Conservation (phyloP, 305 asterid species). For the Coffea humblotiana region DNA sequence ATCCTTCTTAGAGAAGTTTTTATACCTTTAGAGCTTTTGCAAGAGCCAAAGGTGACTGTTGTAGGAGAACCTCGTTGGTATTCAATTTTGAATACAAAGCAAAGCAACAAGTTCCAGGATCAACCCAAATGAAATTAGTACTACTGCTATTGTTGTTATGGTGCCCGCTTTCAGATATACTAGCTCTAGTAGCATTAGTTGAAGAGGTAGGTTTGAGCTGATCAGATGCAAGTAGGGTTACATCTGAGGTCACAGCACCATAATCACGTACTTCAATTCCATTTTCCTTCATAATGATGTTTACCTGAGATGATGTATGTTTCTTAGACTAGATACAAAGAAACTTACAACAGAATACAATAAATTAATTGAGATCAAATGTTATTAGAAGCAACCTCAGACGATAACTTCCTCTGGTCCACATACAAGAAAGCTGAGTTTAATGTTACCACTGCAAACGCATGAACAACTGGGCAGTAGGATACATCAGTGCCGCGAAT, state of each 20-base stretch:
- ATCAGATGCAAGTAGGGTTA: slow-evolving; percentile 65
- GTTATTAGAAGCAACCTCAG: slow-evolving; percentile 61
- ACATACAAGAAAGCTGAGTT: slow-evolving; percentile 79
- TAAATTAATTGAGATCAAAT: neutral
- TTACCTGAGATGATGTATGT: slow-evolving; percentile 44
- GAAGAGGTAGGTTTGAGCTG: slow-evolving; percentile 49
- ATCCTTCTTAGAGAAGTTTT: slow-evolving; percentile 6
- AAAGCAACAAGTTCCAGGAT: slow-evolving; percentile 76
- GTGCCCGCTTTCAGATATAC: slow-evolving; percentile 11
- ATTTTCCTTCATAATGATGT: slow-evolving; percentile 60
- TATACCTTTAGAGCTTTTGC: slow-evolving; percentile 90
- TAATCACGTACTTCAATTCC: slow-evolving; percentile 75
- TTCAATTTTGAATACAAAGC: slow-evolving; percentile 79
- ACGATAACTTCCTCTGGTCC: slow-evolving; percentile 69
- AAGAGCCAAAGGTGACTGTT: slow-evolving; percentile 84
- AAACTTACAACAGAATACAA: neutral
- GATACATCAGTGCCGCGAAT: slow-evolving; percentile 88
- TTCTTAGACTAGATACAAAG: slow-evolving; percentile 15
- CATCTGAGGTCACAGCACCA: slow-evolving; percentile 64
- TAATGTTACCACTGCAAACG: slow-evolving; percentile 79
- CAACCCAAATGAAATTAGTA: slow-evolving; percentile 71
- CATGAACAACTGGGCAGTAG: slow-evolving; percentile 85
- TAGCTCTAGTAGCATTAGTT: slow-evolving; percentile 21
- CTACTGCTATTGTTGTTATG: slow-evolving; percentile 21
- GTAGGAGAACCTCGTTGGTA: slow-evolving; percentile 58